Conservation (phyloP, 176 grass and related monocot species). For the Carex myosuroides region DNA sequence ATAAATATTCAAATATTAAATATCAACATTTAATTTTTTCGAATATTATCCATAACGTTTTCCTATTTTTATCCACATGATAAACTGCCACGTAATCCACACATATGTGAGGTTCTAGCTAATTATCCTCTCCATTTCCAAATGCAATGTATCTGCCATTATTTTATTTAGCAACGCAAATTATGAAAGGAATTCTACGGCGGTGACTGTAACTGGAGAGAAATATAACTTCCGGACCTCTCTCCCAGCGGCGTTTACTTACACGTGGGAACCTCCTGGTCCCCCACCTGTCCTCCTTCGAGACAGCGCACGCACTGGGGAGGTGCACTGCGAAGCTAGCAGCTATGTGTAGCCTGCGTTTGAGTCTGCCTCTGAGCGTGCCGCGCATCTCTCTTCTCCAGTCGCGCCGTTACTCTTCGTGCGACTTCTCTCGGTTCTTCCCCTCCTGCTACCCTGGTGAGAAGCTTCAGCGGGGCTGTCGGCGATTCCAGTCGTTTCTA, state of each 20-base stretch:
- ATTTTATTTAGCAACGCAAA: background rate
- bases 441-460: background rate
- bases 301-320: background rate
- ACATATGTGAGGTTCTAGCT: too few species aligned
- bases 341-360: background rate
- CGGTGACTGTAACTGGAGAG: background rate
- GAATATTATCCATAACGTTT: too few species aligned
- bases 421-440: background rate
- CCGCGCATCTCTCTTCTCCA: slow-evolving; percentile 9
- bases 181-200: background rate
- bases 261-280: background rate
- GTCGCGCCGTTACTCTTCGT: background rate
- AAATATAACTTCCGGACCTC: background rate
- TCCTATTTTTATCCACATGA: too few species aligned
- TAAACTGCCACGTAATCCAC: too few species aligned
- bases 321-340: background rate
- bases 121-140: background rate
- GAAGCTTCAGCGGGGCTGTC: background rate
- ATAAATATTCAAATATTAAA: too few species aligned
- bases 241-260: background rate
- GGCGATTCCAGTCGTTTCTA: background rate
- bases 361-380: background rate
- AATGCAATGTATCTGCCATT: background rate
- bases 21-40: too few species aligned
- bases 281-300: background rate